Evolutionary conservation across 192 early-diverging fungal species (phyloP), one percentile per base, ranked within the genome.

Genomic region (Phycomyces nitens): DNA sequence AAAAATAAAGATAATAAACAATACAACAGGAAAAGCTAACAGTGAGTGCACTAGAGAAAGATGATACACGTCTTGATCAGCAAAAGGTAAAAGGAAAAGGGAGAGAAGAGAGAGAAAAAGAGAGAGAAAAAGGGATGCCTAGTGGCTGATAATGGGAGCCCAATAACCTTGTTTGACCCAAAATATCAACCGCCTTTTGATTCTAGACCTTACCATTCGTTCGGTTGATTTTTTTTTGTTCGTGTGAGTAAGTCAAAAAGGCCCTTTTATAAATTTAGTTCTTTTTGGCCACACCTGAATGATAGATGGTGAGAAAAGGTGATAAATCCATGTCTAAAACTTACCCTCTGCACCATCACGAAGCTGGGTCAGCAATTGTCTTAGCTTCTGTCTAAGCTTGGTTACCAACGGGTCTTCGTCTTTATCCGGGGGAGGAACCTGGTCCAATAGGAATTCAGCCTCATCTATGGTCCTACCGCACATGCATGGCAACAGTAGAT

Each of bases 381-480:
- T 66, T 50, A 72, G 50, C 18, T 51, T 65, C 1, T 43, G 53
- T 53, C 70, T 60, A 38, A 74, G 51, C 52, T 74, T 74, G 14
- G 62, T 69, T 6, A 69, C 49, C 21, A 74, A 24, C 18, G 39
- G 39, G 41, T 68, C 72, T 44, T 74, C 72, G 23, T 70, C 72
- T 53, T 68, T 65, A 18, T 65, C 66, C 21, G 72, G 72, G 56
- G 62, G 60, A 40, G 66, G 66, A 8, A 74, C 9, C 60, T 74
- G 72, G 29, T 74, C 72, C 27, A 74, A 49, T 20, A 74, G 49
- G 18, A 24, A 68, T 55, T 74, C 72, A 20, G 72, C 72, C 43
- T 74, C 72, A 61, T 74, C 72, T 62, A 74, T 74, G 3, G 58
- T 54, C 34, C 72, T 74, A 52, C 29, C 29, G 29, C 29, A 34